Evolutionary conservation across 768 basidiomycete genomes (phyloP), one percentile per base, ranked within the genome.

Genomic region (Lactifluus volemus): DNA sequence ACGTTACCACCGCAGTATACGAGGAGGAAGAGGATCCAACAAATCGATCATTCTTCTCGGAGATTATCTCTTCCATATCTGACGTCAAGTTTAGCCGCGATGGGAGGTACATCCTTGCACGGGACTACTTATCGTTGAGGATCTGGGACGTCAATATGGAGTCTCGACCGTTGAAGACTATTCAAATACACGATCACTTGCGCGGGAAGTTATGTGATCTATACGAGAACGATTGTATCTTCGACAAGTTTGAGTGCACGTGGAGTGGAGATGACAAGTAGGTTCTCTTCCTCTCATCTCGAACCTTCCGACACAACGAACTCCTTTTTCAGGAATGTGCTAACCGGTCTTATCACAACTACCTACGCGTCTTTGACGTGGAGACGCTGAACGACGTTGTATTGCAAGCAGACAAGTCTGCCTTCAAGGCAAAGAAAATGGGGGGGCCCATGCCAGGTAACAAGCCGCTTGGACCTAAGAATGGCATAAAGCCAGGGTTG

Each of bases 91-190:
- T 99, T 79, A 97, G 94, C 67, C 88, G 87, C 59, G 97, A 98
- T 70, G 97, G 97, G 5, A 86, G 94, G 63, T 97, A 96, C 76
- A 97, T 98, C 70, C 81, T 99, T 48, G 90, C 94, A 58, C 85
- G 97, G 63, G 97, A 99, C 77, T 99, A 98, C 74, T 78, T 99
- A 38, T 96, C 95, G 57, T 78, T 99, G 68, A 98, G 98, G 81
- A 96, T 99, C 71, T 99, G 97, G 97, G 97, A 99, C 74, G 83
- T 98, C 75, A 97, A 97, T 74, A 98, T 98, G 95, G 97, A 99
- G 75, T 86, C 85, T 65, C 84, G 88, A 68, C 97, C 97, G 14
- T 77, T 99, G 61, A 96, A 97, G 78, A 98, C 94, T 12, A 98
- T 99, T 73, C 89, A 93, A 55, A 98, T 99, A 69, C 97, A 99